phyloP scores from a whole-genome alignment of 2,329 filamentous ascomycete genomes.

The Mycogone perniciosa region DNA sequence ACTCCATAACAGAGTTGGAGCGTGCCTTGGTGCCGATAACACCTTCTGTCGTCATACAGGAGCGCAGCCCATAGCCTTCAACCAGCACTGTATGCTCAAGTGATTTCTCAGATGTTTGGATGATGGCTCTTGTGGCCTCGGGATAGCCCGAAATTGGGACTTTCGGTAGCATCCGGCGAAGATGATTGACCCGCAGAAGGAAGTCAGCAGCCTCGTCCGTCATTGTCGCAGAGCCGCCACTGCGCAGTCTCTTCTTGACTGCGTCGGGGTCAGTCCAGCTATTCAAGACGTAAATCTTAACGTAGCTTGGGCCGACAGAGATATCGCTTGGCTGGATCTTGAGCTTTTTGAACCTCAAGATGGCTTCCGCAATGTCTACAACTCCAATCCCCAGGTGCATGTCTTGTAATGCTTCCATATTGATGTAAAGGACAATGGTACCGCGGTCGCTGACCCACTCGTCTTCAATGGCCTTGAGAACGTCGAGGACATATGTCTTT shows the following conservation, averaged over 20 bases:
- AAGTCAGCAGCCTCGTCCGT: slow-evolving; percentile 41
- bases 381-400: slow-evolving; percentile 75
- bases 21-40: slow-evolving; percentile 69
- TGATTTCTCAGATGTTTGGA: slow-evolving; percentile 65
- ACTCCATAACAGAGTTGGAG: slow-evolving; percentile 89
- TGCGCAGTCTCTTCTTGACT: slow-evolving; percentile 40
- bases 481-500: slow-evolving; percentile 83
- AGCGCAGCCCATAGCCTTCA: slow-evolving; percentile 84
- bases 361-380: slow-evolving; percentile 67
- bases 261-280: slow-evolving; percentile 17
- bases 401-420: slow-evolving; percentile 69
- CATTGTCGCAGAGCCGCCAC: slow-evolving; percentile 32
- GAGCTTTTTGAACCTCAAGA: slow-evolving; percentile 75
- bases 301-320: slow-evolving; percentile 51
- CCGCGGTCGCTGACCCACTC: slow-evolving; percentile 74
- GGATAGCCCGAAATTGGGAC: slow-evolving; percentile 89
- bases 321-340: slow-evolving; percentile 65
- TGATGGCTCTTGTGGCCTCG: slow-evolving; percentile 78
- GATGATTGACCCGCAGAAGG: slow-evolving; percentile 72
- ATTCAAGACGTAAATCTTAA: slow-evolving; percentile 67
- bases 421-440: slow-evolving; percentile 75
- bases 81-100: slow-evolving; percentile 71
- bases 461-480: slow-evolving; percentile 76
- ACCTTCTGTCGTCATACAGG: slow-evolving; percentile 90
- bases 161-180: slow-evolving; percentile 73